Conservation (phyloP, 495 filamentous ascomycete species). For the Symbiotaphrina buchneri region DNA sequence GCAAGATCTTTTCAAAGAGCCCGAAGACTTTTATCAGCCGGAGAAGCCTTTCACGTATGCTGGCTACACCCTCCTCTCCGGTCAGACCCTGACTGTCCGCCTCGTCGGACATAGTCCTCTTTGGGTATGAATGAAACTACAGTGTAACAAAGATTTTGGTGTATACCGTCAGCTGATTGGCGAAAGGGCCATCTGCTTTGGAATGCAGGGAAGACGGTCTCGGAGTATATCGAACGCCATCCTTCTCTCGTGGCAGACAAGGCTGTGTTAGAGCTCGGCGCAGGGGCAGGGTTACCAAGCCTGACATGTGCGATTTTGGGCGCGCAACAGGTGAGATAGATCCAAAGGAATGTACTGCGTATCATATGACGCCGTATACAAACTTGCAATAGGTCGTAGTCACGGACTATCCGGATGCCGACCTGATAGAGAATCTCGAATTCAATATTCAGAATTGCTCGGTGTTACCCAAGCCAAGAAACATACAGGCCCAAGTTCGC, state of each 20-base stretch:
- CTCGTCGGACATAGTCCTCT: constrained; percentile 80
- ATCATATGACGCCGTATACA: neutral
- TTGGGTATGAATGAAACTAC: constrained; percentile 31
- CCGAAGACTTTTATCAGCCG: constrained; percentile 50
- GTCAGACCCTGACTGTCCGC: constrained; percentile 42
- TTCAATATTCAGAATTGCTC: constrained; percentile 37
- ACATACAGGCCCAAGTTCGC: constrained; percentile 8
- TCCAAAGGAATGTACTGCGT: neutral
- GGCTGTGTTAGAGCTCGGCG: constrained; percentile 70
- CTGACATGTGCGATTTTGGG: constrained; percentile 53
- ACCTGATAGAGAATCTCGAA: constrained; percentile 52
- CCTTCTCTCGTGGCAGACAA: constrained; percentile 28
- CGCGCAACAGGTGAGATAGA: constrained; percentile 16
- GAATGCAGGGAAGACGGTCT: constrained; percentile 60
- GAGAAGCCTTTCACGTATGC: constrained; percentile 45
- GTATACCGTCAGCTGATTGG: constrained; percentile 1
- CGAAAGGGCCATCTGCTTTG: constrained; percentile 65
- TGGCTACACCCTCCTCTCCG: constrained; percentile 42
- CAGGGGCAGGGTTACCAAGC: constrained; percentile 67
- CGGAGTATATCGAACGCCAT: constrained; percentile 53
- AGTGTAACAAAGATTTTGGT: constrained; percentile 2
- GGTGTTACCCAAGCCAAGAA: constrained; percentile 7
- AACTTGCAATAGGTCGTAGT: constrained; percentile 36
- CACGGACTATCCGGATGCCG: constrained; percentile 74
- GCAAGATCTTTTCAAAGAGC: constrained; percentile 62